Evolutionary conservation across 495 filamentous ascomycete species (phyloP), one percentile per base, ranked within the genome.

Genomic region (Podospora comata): DNA sequence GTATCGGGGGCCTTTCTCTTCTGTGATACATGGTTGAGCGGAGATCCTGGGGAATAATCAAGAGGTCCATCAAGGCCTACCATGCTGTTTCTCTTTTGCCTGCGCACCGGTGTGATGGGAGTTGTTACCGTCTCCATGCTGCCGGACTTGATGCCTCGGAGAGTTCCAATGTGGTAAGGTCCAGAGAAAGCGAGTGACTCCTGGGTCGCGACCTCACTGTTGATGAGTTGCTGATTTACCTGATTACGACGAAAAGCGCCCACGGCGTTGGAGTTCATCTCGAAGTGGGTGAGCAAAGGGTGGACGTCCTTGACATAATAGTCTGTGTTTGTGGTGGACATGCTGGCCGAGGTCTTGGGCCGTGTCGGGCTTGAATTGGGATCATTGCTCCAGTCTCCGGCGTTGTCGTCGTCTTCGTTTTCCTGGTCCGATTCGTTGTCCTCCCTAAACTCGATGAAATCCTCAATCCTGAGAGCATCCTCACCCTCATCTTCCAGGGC

Each of bases 191-290:
- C 83, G 30, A 86, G 79, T 7, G 83, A 84, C 26, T 85, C 85
- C 18, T 83, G 79, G 62, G 79, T 83, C 59, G 80, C 78, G 68
- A 84, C 82, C 68, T 87, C 85, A 75, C 87, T 87, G 68, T 86
- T 81, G 66, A 91, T 82, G 48, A 90, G 84, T 70, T 90, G 85
- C 73, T 91, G 89, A 67, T 89, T 87, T 73, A 86, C 87, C 76
- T 94, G 90, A 73, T 93, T 91, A 53, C 87, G 86, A 55, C 91
- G 90, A 80, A 94, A 95, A 7, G 91, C 89, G 39, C 89, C 90
- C 67, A 93, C 90, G 53, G 89, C 84, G 64, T 87, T 86, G 57
- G 85, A 82, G 71, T 85, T 82, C 64, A 76, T 77, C 57, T 90
- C 87, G 65, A 93, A 86, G 67, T 92, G 91, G 64, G 86, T 87